These are phyloP conservation scores for Vaccinium macrocarpon DNA, from an alignment of 148 eudicot genomes.

Conservation along the genomic window DNA sequence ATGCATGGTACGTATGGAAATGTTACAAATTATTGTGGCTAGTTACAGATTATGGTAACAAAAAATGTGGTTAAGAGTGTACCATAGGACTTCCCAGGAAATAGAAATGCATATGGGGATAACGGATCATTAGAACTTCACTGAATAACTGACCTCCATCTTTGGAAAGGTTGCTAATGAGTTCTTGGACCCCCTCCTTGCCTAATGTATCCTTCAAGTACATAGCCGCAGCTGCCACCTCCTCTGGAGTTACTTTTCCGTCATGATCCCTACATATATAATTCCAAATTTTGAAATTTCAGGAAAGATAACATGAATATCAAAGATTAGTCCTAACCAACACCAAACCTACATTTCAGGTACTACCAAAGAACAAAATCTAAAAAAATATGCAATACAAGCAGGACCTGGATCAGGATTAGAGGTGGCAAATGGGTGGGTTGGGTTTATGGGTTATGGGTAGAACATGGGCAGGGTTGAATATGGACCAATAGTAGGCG, in stretches of 20 bases:
- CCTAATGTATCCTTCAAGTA: constrained; percentile 77
- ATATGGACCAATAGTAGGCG: too few species aligned
- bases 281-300: not conserved
- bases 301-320: not conserved
- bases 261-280: constrained; percentile 61
- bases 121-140: not conserved
- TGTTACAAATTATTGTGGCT: not conserved
- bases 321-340: not conserved
- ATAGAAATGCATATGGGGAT: not conserved
- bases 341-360: not conserved
- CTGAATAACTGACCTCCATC: constrained; percentile 46
- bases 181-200: constrained; percentile 81
- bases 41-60: not conserved
- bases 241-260: constrained; percentile 87
- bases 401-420: not conserved
- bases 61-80: not conserved
- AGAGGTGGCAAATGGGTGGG: too few species aligned
- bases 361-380: not conserved
- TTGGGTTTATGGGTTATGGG: too few species aligned
- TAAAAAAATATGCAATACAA: not conserved
- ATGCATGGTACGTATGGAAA: too few species aligned
- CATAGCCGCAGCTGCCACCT: constrained; percentile 73
- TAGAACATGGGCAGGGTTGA: too few species aligned
- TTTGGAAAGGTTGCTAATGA: constrained; percentile 69
- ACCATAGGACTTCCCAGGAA: not conserved